Evolutionary conservation across 352 stramenopile genomes (phyloP).

Genomic region (Halophytophthora batemanensis): DNA sequence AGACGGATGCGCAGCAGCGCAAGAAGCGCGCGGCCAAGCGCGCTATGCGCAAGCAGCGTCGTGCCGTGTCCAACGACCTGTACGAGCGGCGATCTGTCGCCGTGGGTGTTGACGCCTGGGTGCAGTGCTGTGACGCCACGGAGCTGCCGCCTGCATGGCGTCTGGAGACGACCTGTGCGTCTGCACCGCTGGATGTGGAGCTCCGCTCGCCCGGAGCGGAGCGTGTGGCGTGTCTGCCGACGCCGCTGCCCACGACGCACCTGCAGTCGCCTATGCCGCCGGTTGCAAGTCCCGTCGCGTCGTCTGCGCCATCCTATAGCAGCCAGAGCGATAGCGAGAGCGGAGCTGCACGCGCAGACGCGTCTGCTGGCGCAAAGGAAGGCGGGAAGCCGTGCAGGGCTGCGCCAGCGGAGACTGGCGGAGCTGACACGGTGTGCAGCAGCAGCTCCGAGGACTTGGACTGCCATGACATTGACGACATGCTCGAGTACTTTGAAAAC

Average conservation of each 20-base stretch:
- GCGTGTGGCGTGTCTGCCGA: conserved; percentile 12
- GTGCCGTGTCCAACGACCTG: conserved; percentile 35
- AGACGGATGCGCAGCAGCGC: conserved; percentile 8
- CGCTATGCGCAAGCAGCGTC: conserved; percentile 32
- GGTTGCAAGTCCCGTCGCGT: conserved; percentile 11
- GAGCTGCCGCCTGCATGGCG: conserved; percentile 18
- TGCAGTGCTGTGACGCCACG: conserved; percentile 38
- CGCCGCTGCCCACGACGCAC: conserved; percentile 13
- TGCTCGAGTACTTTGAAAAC: conserved; percentile 76
- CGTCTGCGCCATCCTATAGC: conserved; percentile 3
- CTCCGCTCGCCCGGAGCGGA: conserved; percentile 25
- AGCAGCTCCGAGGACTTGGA: conserved; percentile 34
- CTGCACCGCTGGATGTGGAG: conserved; percentile 8
- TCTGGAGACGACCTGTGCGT: too few species aligned
- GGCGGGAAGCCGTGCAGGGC: neutral
- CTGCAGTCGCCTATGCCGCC: conserved; percentile 24
- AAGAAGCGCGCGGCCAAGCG: conserved; percentile 30
- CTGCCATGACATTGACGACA: conserved; percentile 57
- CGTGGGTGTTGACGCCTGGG: conserved; percentile 16
- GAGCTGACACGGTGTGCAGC: conserved; percentile 18
- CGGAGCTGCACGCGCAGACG: neutral
- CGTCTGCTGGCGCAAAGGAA: conserved; percentile 1
- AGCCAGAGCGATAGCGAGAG: conserved; percentile 8
- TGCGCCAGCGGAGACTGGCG: conserved; percentile 5
- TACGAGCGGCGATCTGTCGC: conserved; percentile 32